These are phyloP conservation scores for Claviceps digitariae DNA, from an alignment of 2,329 filamentous ascomycete genomes.

Conservation along the genomic window DNA sequence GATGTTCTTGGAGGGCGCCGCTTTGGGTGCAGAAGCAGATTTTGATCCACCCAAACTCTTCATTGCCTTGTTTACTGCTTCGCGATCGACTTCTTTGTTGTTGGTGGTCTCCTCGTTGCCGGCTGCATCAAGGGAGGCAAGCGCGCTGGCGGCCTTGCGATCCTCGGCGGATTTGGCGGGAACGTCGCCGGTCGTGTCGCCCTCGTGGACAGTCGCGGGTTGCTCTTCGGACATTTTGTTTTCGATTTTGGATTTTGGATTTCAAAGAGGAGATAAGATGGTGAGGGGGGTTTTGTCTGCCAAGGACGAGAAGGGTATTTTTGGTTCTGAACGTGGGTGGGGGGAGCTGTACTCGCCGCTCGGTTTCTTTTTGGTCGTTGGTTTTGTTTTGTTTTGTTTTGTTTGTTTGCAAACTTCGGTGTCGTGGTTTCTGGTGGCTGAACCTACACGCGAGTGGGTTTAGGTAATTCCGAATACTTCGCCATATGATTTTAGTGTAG, in stretches of 20 bases:
- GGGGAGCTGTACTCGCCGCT: too few species aligned
- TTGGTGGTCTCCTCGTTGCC: slow-evolving; percentile 30
- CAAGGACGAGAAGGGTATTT: background rate
- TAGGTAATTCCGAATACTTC: too few species aligned
- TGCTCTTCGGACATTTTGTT: slow-evolving; percentile 38
- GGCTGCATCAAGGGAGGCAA: slow-evolving; percentile 49
- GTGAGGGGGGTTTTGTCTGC: background rate
- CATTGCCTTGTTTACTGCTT: slow-evolving; percentile 60
- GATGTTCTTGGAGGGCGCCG: slow-evolving; percentile 40
- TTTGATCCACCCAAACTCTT: slow-evolving; percentile 37
- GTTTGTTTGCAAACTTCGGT: too few species aligned
- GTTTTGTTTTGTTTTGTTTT: too few species aligned
- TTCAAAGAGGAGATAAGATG: too few species aligned
- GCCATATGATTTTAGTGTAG: too few species aligned
- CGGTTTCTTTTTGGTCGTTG: too few species aligned
- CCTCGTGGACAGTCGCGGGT: slow-evolving; percentile 43
- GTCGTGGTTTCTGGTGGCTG: too few species aligned
- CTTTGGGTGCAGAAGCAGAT: slow-evolving; percentile 12
- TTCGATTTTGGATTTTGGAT: background rate
- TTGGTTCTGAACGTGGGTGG: too few species aligned
- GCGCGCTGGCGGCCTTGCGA: slow-evolving; percentile 61
- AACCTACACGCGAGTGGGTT: too few species aligned
- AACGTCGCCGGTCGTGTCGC: slow-evolving; percentile 43
- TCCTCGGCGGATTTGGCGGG: slow-evolving; percentile 58
- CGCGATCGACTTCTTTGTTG: slow-evolving; percentile 50